A percentile compares a stretch with the other conserved stretches of the same genome.
These are phyloP conservation scores for Liquidambar formosana DNA, from an alignment of 164 flowering plant genomes.

Conservation along the genomic window DNA sequence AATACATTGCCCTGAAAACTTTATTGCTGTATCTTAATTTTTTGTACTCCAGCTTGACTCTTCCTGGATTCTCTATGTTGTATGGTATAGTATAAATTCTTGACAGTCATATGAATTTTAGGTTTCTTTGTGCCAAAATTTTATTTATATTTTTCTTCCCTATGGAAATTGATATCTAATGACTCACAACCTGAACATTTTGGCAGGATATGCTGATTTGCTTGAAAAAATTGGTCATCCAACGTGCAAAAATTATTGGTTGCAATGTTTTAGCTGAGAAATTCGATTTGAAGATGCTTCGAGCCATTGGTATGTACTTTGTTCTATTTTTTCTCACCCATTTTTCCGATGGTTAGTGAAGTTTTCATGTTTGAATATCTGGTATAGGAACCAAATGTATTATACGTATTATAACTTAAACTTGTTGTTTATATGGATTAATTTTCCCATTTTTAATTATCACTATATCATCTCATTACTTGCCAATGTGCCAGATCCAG, in stretches of 20 bases:
- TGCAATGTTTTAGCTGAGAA: conserved; percentile 40
- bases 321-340: background rate
- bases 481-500: too few relatives aligned
- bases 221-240: conserved; percentile 44
- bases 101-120: too few relatives aligned
- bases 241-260: conserved; percentile 55
- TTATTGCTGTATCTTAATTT: too few relatives aligned
- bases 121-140: background rate
- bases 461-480: too few relatives aligned
- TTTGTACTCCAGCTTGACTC: too few relatives aligned
- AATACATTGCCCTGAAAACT: too few relatives aligned
- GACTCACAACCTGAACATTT: background rate
- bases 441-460: too few relatives aligned
- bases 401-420: too few relatives aligned
- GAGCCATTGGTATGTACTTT: conserved; percentile 48
- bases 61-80: too few relatives aligned
- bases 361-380: background rate
- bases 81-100: too few relatives aligned
- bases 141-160: background rate
- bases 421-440: too few relatives aligned
- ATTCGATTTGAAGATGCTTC: conserved; percentile 57
- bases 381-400: too few relatives aligned
- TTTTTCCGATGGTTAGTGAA: background rate
- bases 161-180: background rate
- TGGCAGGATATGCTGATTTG: conserved; percentile 57